phyloP scores from a whole-genome alignment of 805 yeast species.

The Ogataea nakhonphanomensis region DNA sequence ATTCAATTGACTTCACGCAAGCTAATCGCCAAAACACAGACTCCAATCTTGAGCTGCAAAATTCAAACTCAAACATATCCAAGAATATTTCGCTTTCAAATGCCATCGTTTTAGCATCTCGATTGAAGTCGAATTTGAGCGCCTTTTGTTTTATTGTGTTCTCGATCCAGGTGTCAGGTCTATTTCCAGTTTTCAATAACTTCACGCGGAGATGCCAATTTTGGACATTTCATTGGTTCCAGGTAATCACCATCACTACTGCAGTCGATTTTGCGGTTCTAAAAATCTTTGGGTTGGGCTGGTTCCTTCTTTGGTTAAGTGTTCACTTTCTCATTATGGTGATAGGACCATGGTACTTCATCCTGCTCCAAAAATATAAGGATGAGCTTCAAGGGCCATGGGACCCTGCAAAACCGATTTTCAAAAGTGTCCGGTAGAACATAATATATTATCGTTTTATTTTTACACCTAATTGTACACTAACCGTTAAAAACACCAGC shows the following conservation, averaged over 20 bases:
- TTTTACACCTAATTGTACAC: constrained; percentile 14
- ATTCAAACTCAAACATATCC: constrained; percentile 53
- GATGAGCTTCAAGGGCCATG: constrained; percentile 90
- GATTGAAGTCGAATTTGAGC: constrained; percentile 65
- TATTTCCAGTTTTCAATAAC: constrained; percentile 67
- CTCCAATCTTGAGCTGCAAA: constrained; percentile 20
- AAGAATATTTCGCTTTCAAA: constrained; percentile 83
- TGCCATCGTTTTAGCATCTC: constrained; percentile 87
- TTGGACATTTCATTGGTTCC: constrained; percentile 31
- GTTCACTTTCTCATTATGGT: constrained; percentile 48
- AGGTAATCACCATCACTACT: constrained; percentile 27
- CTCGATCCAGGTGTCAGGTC: constrained; percentile 65
- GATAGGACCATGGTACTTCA: constrained; percentile 66
- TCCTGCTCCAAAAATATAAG: constrained; percentile 71
- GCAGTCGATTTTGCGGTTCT: constrained; percentile 34
- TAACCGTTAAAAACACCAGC: constrained; percentile 77
- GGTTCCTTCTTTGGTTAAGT: constrained; percentile 47
- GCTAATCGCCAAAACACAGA: constrained; percentile 13
- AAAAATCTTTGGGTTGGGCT: constrained; percentile 38
- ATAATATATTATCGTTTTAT: constrained; percentile 1
- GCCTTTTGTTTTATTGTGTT: constrained; percentile 83
- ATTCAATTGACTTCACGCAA: constrained; percentile 46
- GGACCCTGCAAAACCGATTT: constrained; percentile 80
- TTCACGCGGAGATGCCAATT: constrained; percentile 47
- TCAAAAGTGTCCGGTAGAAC: constrained; percentile 32